These are phyloP conservation scores for Cordyceps fumosorosea DNA, from an alignment of 2,329 filamentous ascomycete genomes.

Conservation along the genomic window DNA sequence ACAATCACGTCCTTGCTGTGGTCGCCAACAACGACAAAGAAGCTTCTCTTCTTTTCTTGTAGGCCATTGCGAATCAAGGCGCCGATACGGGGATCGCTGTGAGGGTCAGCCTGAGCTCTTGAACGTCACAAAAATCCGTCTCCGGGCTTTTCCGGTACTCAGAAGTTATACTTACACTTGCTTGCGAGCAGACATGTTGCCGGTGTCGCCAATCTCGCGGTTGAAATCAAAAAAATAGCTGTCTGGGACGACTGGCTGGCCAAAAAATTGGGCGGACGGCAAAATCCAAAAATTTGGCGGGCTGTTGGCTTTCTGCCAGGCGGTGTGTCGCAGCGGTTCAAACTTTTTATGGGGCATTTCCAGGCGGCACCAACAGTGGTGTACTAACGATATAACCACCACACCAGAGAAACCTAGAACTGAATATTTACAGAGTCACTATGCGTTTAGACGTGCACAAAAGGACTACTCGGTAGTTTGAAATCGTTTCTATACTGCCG, in stretches of 20 bases:
- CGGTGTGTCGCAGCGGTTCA: slow-evolving; percentile 2
- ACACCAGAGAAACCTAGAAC: too few species aligned
- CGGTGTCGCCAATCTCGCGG: slow-evolving; percentile 13
- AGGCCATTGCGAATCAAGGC: slow-evolving; percentile 87
- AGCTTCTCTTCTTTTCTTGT: slow-evolving; percentile 94
- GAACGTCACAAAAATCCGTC: background rate
- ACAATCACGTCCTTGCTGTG: slow-evolving; percentile 95
- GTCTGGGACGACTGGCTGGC: slow-evolving; percentile 6
- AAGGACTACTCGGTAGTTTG: background rate
- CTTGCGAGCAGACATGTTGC: slow-evolving; percentile 52
- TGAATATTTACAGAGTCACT: background rate
- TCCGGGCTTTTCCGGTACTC: background rate
- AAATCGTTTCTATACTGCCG: slow-evolving; percentile 9
- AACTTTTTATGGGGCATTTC: background rate
- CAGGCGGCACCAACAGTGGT: too few species aligned
- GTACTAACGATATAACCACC: background rate
- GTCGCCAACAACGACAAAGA: slow-evolving; percentile 95
- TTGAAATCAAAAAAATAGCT: slow-evolving; percentile 12
- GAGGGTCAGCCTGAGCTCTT: background rate
- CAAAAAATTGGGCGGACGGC: slow-evolving; percentile 25
- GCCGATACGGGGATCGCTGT: slow-evolving; percentile 80
- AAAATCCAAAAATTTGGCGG: slow-evolving; percentile 34
- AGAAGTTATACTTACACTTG: slow-evolving; percentile 35
- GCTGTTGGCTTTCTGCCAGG: slow-evolving; percentile 25
- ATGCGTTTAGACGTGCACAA: background rate